phyloP scores from a whole-genome alignment of 805 yeast species.

The Yarrowia porcina region DNA sequence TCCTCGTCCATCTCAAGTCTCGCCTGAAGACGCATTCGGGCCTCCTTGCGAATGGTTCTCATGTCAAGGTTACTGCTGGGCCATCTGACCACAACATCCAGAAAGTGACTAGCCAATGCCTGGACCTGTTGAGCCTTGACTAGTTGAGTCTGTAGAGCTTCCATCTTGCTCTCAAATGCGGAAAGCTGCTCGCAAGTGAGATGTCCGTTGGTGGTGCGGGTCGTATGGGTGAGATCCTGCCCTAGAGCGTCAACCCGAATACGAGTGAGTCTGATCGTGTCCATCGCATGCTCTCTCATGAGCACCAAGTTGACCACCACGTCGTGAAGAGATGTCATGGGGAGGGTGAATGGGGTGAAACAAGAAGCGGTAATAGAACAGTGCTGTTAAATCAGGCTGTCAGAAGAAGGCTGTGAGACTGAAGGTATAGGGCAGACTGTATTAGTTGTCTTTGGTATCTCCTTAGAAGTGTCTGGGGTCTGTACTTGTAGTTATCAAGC shows the following conservation, averaged over 20 bases:
- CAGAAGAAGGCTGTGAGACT: too few species aligned
- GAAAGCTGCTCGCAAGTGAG: slow-evolving; percentile 23
- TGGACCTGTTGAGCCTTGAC: slow-evolving; percentile 13
- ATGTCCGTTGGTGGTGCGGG: slow-evolving; percentile 1
- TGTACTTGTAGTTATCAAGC: too few species aligned
- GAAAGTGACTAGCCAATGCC: slow-evolving; percentile 4
- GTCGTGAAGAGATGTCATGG: background rate
- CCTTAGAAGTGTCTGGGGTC: too few species aligned
- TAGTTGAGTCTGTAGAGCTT: background rate
- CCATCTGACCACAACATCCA: slow-evolving; percentile 19
- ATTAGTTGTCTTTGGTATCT: too few species aligned
- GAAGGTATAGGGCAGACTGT: too few species aligned
- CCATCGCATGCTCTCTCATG: slow-evolving; percentile 12
- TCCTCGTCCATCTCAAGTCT: background rate
- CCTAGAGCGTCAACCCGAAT: background rate
- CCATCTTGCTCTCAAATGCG: slow-evolving; percentile 16
- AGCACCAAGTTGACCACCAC: slow-evolving; percentile 9
- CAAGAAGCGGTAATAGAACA: too few species aligned
- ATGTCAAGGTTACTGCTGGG: slow-evolving; percentile 6
- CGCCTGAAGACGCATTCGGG: background rate
- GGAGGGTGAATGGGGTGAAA: too few species aligned
- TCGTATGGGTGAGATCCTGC: slow-evolving; percentile 1
- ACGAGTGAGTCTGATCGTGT: background rate
- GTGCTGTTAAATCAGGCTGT: too few species aligned
- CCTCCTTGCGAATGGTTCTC: background rate